Conservation (phyloP, 306 rosid genomes). For the Vigna reflexopilosa region DNA sequence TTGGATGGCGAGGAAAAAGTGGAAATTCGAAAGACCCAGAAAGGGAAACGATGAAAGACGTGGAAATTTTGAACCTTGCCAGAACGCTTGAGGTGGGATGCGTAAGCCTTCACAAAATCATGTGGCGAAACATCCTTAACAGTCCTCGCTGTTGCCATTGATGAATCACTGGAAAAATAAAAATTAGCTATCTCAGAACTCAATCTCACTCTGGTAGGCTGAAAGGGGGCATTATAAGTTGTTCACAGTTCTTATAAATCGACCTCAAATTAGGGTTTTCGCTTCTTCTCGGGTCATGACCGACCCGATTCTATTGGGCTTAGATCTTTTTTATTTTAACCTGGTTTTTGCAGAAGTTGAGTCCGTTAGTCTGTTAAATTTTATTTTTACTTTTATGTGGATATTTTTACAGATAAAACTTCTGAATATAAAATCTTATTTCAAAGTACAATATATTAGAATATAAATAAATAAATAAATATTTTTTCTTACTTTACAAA, state of each 20-base stretch:
- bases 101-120: slow-evolving; percentile 76
- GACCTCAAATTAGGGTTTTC: slow-evolving; percentile 27
- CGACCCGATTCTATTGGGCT: slow-evolving; percentile 26
- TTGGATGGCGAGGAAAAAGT: not conserved
- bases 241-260: not conserved
- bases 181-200: not conserved
- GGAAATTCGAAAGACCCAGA: not conserved
- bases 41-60: not conserved
- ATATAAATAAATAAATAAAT: too few species aligned
- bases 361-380: too few species aligned
- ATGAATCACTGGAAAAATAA: not conserved
- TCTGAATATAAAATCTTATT: too few species aligned
- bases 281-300: not conserved
- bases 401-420: too few species aligned
- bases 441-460: too few species aligned
- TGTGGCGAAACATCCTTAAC: slow-evolving; percentile 82
- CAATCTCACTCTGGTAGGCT: not conserved
- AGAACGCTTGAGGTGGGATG: slow-evolving; percentile 75
- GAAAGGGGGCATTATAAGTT: not conserved
- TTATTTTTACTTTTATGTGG: too few species aligned
- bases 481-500: too few species aligned
- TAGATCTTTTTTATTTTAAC: not conserved
- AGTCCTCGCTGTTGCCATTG: slow-evolving; percentile 60
- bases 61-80: slow-evolving; percentile 51
- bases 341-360: too few species aligned